phyloP scores from a whole-genome alignment of 352 stramenopile species.

The Chrysophaeum taylorii region DNA sequence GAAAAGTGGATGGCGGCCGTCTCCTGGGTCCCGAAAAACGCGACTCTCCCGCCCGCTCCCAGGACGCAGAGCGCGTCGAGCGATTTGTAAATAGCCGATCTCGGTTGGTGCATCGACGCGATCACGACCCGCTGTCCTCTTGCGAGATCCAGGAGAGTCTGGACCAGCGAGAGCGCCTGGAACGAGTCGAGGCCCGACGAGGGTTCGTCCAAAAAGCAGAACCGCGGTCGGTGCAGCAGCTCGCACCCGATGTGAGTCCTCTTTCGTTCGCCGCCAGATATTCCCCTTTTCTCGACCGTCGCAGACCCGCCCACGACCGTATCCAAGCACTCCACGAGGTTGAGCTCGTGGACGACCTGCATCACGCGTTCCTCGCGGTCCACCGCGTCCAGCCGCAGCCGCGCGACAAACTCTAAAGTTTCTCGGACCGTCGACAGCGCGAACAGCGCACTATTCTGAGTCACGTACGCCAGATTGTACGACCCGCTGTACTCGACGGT shows the following conservation, averaged over 20 bases:
- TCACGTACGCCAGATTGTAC: constrained; percentile 65
- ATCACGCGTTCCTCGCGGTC: no score
- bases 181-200: constrained; percentile 35
- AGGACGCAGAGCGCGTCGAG: constrained; percentile 54
- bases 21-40: neutral
- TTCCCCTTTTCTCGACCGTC: constrained; percentile 16
- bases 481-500: no score
- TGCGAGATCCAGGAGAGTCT: constrained; percentile 50
- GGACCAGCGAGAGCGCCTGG: constrained; percentile 53
- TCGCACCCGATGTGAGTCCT: constrained; percentile 64
- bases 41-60: constrained; percentile 7
- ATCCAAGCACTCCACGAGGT: neutral
- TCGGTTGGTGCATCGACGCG: constrained; percentile 50
- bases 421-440: constrained; percentile 65
- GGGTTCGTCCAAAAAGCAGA: constrained; percentile 59
- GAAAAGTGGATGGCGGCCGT: no score
- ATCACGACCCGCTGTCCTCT: constrained; percentile 51
- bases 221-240: constrained; percentile 57
- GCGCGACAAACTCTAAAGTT: constrained; percentile 65
- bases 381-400: constrained; percentile 64
- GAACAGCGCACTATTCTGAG: constrained; percentile 71
- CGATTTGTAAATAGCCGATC: constrained; percentile 54
- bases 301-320: neutral
- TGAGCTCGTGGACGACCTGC: neutral
- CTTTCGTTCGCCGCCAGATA: constrained; percentile 58